Evolutionary conservation across 228 moss, liverwort and hornwort genomes (phyloP).

Genomic region (Sphagnum fallax): DNA sequence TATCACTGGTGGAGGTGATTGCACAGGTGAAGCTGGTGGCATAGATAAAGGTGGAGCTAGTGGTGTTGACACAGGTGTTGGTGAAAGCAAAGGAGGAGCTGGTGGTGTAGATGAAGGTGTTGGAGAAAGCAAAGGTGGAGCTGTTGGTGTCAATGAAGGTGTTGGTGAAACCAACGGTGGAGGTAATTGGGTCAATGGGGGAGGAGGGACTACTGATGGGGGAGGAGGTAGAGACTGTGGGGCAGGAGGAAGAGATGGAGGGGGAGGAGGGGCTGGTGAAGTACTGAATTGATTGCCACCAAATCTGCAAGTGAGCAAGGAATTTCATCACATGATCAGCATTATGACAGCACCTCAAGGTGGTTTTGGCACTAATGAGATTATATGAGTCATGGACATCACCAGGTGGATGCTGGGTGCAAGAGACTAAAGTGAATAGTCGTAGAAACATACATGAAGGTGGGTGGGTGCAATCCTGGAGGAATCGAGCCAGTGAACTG

Average conservation of each 20-base stretch:
- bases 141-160: conserved; percentile 17
- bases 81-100: not conserved
- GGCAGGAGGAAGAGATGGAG: conserved; percentile 5
- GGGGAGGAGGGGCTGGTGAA: conserved; percentile 52
- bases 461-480: conserved; percentile 22
- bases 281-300: conserved; percentile 51
- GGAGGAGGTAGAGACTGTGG: conserved; percentile 9
- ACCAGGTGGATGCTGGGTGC: no score
- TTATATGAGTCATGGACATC: no score
- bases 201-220: conserved; percentile 10
- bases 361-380: no score
- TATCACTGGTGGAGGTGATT: conserved; percentile 13
- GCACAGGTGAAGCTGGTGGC: conserved; percentile 1
- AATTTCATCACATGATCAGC: not conserved
- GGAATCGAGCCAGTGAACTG: conserved; percentile 47
- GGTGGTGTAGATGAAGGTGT: conserved; percentile 4
- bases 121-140: conserved; percentile 2
- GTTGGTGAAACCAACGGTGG: conserved; percentile 4
- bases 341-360: no score
- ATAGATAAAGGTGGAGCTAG: conserved; percentile 4
- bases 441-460: conserved; percentile 23
- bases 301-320: conserved; percentile 20
- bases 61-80: conserved; percentile 9
- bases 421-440: no score
- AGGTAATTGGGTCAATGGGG: conserved; percentile 3